Conservation (phyloP, 1,139 yeast species). For the Schizosaccharomyces versatilis region DNA sequence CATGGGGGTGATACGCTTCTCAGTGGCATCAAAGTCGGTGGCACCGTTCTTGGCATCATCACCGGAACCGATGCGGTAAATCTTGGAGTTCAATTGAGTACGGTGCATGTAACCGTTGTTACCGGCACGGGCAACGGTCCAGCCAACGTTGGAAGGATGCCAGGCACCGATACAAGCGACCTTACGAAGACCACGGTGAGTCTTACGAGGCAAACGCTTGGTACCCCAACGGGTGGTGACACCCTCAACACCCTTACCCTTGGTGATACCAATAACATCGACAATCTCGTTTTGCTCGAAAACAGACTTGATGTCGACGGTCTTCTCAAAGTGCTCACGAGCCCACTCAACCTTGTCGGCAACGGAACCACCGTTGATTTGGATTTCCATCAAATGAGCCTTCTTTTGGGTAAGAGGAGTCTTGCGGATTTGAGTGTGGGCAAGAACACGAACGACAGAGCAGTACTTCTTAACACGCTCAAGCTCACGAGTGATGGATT, state of each 20-base stretch:
- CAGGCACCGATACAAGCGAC: slow-evolving; percentile 99
- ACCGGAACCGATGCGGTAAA: slow-evolving; percentile 96
- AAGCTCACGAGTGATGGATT: slow-evolving; percentile 82
- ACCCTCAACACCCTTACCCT: slow-evolving; percentile 99
- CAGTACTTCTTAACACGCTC: slow-evolving; percentile 98
- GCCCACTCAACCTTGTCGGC: slow-evolving; percentile 98
- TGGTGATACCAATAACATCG: slow-evolving; percentile 97
- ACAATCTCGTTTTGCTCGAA: slow-evolving; percentile 97
- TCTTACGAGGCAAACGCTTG: slow-evolving; percentile 99
- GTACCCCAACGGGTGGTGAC: slow-evolving; percentile 99
- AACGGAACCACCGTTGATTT: slow-evolving; percentile 96
- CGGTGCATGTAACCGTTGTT: slow-evolving; percentile 99
- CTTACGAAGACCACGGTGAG: slow-evolving; percentile 99
- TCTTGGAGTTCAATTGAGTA: slow-evolving; percentile 99
- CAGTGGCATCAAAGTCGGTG: slow-evolving; percentile 96
- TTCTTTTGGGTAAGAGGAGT: slow-evolving; percentile 97
- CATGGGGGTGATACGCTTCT: slow-evolving; percentile 97
- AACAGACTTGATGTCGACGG: slow-evolving; percentile 84
- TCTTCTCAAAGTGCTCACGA: slow-evolving; percentile 96
- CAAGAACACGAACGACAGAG: slow-evolving; percentile 93
- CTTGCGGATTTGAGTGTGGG: slow-evolving; percentile 98
- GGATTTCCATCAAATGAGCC: slow-evolving; percentile 99
- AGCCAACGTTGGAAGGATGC: slow-evolving; percentile 99
- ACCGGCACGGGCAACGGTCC: slow-evolving; percentile 99
- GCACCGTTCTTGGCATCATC: slow-evolving; percentile 86